These are phyloP conservation scores for Acanthamoeba sp. DNA, from an alignment of 208 protist genomes.

Conservation along the genomic window DNA sequence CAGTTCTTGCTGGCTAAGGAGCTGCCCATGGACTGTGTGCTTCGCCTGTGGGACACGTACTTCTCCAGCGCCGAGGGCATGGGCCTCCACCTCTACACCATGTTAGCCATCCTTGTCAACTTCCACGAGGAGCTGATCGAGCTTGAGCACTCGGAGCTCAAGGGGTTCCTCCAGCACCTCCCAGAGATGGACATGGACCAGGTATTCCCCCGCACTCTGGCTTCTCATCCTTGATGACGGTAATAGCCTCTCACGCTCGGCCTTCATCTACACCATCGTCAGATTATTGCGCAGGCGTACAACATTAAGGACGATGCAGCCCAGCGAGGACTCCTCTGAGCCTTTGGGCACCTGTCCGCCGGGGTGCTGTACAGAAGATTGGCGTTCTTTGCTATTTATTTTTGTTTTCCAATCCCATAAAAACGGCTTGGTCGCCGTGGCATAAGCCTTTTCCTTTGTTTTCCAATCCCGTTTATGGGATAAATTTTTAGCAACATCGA, in stretches of 20 bases:
- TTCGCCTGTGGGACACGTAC: slow-evolving; percentile 83
- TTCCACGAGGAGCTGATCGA: slow-evolving; percentile 82
- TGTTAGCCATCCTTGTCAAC: slow-evolving; percentile 79
- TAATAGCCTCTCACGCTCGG: too few species aligned
- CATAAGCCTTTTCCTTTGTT: too few species aligned
- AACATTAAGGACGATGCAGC: slow-evolving; percentile 80
- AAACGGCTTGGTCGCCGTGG: too few species aligned
- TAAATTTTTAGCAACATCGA: too few species aligned
- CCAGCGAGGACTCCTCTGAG: slow-evolving; percentile 23
- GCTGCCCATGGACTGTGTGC: slow-evolving; percentile 82
- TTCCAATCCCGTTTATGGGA: too few species aligned
- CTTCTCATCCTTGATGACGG: not conserved
- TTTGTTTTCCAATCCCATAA: too few species aligned
- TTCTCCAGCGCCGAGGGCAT: slow-evolving; percentile 77
- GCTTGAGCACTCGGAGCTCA: slow-evolving; percentile 82
- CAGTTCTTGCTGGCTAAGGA: slow-evolving; percentile 73
- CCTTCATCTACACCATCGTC: not conserved
- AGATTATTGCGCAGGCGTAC: slow-evolving; percentile 82
- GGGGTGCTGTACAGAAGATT: too few species aligned
- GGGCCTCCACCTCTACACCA: slow-evolving; percentile 79
- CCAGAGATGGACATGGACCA: slow-evolving; percentile 84
- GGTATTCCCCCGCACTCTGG: slow-evolving; percentile 1
- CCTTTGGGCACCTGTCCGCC: too few species aligned
- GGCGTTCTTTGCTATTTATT: too few species aligned
- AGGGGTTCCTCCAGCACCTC: slow-evolving; percentile 82